These are phyloP conservation scores for Cantharellus cinnabarinus DNA, from an alignment of 768 basidiomycete genomes.

Conservation along the genomic window DNA sequence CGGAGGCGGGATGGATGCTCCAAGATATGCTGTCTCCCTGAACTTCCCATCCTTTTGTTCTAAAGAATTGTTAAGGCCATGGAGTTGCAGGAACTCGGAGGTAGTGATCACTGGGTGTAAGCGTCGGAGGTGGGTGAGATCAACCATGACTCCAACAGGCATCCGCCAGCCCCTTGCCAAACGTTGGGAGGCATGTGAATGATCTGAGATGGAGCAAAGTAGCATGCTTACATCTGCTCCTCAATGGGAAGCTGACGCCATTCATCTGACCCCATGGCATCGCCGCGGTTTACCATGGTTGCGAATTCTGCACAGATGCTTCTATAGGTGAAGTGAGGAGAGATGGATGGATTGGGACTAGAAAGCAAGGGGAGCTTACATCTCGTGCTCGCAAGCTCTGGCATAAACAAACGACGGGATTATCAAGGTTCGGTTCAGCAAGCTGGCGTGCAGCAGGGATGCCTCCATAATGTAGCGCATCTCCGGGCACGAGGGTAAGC, in stretches of 20 bases:
- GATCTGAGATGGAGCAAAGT: conserved; percentile 10
- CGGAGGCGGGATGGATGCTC: conserved; percentile 6
- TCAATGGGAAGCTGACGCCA: conserved; percentile 21
- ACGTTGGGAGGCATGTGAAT: background rate
- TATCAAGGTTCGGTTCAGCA: conserved; percentile 25
- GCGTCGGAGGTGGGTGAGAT: conserved; percentile 22
- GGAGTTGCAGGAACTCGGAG: conserved; percentile 25
- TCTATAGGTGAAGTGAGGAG: background rate
- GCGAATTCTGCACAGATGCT: conserved; percentile 23
- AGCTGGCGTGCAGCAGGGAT: conserved; percentile 22
- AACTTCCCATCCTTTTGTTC: conserved; percentile 23
- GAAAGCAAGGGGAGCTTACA: conserved; percentile 12
- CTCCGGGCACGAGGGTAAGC: conserved; percentile 10
- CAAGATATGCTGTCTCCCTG: conserved; percentile 18
- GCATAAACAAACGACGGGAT: conserved; percentile 28
- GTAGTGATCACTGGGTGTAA: conserved; percentile 23
- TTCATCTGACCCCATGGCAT: conserved; percentile 22
- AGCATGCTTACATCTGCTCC: conserved; percentile 13
- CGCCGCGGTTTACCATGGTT: conserved; percentile 26
- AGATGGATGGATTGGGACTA: background rate
- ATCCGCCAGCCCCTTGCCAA: conserved; percentile 10
- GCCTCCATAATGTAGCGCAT: conserved; percentile 32
- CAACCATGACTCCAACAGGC: conserved; percentile 20
- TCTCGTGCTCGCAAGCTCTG: conserved; percentile 24
- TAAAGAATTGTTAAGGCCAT: conserved; percentile 16